Conservation (phyloP, 2,329 filamentous ascomycete species). For the Elsinoe fawcettii region DNA sequence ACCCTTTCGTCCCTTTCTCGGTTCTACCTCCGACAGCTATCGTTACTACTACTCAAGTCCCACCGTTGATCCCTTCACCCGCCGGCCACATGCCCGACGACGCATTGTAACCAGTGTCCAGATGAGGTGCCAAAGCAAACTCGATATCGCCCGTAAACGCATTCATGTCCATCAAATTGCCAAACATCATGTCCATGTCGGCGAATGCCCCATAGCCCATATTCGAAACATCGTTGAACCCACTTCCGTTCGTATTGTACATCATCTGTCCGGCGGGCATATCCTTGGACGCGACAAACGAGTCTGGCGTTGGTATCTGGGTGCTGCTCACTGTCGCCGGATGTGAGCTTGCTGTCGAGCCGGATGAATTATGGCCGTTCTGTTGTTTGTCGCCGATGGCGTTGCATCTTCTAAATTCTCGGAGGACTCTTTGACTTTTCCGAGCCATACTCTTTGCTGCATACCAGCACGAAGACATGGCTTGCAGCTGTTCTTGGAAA, state of each 20-base stretch:
- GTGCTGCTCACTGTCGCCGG: background rate
- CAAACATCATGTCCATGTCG: constrained; percentile 19
- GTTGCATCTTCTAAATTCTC: constrained; percentile 15
- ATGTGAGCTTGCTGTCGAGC: background rate
- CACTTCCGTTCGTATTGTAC: constrained; percentile 1
- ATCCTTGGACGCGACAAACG: background rate
- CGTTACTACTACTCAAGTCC: background rate
- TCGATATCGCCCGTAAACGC: constrained; percentile 14
- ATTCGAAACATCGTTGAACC: constrained; percentile 3
- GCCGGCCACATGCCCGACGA: background rate
- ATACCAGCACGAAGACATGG: constrained; percentile 14
- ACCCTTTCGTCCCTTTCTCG: background rate
- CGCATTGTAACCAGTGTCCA: constrained; percentile 4
- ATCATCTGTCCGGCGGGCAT: background rate
- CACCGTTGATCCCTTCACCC: background rate
- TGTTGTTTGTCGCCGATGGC: constrained; percentile 7
- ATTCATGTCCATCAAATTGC: constrained; percentile 19
- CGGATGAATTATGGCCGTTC: background rate
- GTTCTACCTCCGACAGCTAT: background rate
- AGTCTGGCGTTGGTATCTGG: constrained; percentile 9
- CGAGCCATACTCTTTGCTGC: constrained; percentile 17
- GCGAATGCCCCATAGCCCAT: constrained; percentile 15
- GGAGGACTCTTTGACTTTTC: constrained; percentile 17
- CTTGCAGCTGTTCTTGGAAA: constrained; percentile 17
- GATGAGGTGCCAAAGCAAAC: constrained; percentile 11